Base-by-base conservation (phyloP, 2,329 filamentous ascomycete genomes). In the Botrytis byssoidea region DNA sequence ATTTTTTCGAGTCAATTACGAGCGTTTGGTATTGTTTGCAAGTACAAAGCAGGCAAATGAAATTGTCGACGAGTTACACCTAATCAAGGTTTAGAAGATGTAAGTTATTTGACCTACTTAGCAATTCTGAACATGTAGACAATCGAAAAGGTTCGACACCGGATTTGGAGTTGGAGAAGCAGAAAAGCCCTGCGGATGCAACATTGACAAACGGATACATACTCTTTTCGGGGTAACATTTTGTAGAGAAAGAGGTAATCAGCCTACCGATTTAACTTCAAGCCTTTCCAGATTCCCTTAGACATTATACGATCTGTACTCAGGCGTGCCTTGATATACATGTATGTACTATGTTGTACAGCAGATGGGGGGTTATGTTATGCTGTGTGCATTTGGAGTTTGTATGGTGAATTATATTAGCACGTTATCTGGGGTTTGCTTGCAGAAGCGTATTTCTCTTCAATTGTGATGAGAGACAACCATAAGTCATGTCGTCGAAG, bases 201-300 rank as follows among this genome's bases (percentile, higher is more conserved):
- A 72, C 71, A 72, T 72, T 72, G 71, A 72, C 71, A 72, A 67
- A 72, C 71, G 71, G 71, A 55, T 72, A 61, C 63, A 29, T 61
- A 48, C 71, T 72, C 55, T 32, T 68, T 67, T 22, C 7, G 20
- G 32, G 40, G 63, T 72, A 32, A 69, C 71, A 69, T 29, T 29
- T 18, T 14, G 20, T n/a, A 42, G 22, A n/a, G 29, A 42, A 69
- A 72, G 22, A 48, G 51, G 55, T 29, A 60, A 69, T 48, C 25
- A 61, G 37, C 42, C 22, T 42, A 60, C 48, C 40, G 29, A 22
- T 60, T 72, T 16, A 51, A 46, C 51, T 55, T n/a, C 37, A 29
- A 69, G 48, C 35, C 44, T 59, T 25, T n/a, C 40, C 63, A 59
- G 59, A 72, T 68, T 37, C n/a, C 40, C 40, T 59, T 40, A 60